A percentile compares a stretch with the other conserved stretches of the same genome.
These are phyloP conservation scores for Colletotrichum sublineola DNA, from an alignment of 2,329 filamentous ascomycete species.

Conservation along the genomic window DNA sequence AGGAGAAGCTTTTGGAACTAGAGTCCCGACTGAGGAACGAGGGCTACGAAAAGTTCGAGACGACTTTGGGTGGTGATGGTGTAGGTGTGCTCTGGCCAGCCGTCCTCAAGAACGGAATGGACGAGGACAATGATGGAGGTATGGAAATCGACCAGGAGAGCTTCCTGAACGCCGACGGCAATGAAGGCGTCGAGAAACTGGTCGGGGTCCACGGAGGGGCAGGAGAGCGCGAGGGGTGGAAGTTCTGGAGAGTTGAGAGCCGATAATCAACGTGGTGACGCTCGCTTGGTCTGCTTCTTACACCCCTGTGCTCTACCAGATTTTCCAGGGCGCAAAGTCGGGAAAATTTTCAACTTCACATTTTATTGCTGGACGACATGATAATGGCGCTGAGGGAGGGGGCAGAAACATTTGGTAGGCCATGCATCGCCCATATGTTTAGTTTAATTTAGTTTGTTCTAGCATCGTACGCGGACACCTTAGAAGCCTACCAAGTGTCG, in stretches of 20 bases:
- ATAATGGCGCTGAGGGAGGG: conserved; percentile 26
- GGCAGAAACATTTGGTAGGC: conserved; percentile 14
- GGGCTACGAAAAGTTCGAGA: conserved; percentile 87
- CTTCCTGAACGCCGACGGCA: conserved; percentile 85
- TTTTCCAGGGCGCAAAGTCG: conserved; percentile 13
- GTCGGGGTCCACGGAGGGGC: conserved; percentile 81
- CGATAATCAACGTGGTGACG: conserved; percentile 43
- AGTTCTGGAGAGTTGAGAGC: conserved; percentile 81
- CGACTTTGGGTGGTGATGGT: conserved; percentile 91
- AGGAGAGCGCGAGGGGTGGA: conserved; percentile 84
- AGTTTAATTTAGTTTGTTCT: conserved; percentile 18
- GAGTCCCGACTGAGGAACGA: conserved; percentile 75
- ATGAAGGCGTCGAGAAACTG: conserved; percentile 84
- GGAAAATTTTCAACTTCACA: conserved; percentile 7
- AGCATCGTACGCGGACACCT: conserved; percentile 23
- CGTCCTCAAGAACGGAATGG: conserved; percentile 86
- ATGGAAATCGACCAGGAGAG: conserved; percentile 92
- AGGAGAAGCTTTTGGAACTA: conserved; percentile 71
- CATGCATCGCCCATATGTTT: neutral
- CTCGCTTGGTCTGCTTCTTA: conserved; percentile 17
- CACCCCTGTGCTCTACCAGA: neutral
- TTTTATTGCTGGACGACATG: conserved; percentile 31
- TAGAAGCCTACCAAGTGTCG: conserved; percentile 22
- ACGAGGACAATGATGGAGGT: conserved; percentile 82
- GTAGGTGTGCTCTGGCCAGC: conserved; percentile 96